Evolutionary conservation across 805 yeast genomes (phyloP).

Genomic region (Yamadazyma nakazawae): DNA sequence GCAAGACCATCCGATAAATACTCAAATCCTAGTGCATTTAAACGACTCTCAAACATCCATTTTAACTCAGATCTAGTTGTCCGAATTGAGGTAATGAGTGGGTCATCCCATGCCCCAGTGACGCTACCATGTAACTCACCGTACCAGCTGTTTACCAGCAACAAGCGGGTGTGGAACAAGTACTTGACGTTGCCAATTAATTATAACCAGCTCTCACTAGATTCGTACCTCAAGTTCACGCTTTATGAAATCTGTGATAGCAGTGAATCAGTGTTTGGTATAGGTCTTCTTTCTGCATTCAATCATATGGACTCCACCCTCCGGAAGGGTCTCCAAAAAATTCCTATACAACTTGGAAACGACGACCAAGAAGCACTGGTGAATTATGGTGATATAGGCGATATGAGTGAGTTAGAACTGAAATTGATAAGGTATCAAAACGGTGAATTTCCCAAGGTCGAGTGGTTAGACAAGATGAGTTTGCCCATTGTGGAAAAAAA

Average conservation of each 20-base stretch:
- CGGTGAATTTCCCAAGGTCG: slow-evolving; percentile 57
- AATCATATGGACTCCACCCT: slow-evolving; percentile 51
- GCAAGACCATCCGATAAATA: slow-evolving; percentile 32
- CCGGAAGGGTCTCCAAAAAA: slow-evolving; percentile 66
- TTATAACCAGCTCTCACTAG: slow-evolving; percentile 66
- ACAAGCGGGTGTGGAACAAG: slow-evolving; percentile 59
- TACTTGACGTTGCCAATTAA: slow-evolving; percentile 72
- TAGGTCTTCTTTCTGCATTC: slow-evolving; percentile 58
- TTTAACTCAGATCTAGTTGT: slow-evolving; percentile 35
- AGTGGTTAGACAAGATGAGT: slow-evolving; percentile 69
- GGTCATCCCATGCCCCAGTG: slow-evolving; percentile 24
- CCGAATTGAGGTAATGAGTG: slow-evolving; percentile 29
- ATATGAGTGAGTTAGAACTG: slow-evolving; percentile 40
- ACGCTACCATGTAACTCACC: slow-evolving; percentile 34
- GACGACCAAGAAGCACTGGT: background rate
- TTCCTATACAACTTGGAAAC: slow-evolving; percentile 19
- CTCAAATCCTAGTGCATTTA: slow-evolving; percentile 32
- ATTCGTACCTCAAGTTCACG: slow-evolving; percentile 56
- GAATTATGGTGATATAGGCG: slow-evolving; percentile 19
- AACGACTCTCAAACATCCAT: slow-evolving; percentile 27
- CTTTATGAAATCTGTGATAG: slow-evolving; percentile 69
- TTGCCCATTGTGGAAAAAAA: slow-evolving; percentile 12
- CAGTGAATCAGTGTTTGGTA: slow-evolving; percentile 52
- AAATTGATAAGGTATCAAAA: slow-evolving; percentile 60
- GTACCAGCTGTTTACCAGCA: slow-evolving; percentile 30